These are phyloP conservation scores for Globisporangium cylindrosporum DNA, from an alignment of 352 stramenopile genomes.

Conservation along the genomic window DNA sequence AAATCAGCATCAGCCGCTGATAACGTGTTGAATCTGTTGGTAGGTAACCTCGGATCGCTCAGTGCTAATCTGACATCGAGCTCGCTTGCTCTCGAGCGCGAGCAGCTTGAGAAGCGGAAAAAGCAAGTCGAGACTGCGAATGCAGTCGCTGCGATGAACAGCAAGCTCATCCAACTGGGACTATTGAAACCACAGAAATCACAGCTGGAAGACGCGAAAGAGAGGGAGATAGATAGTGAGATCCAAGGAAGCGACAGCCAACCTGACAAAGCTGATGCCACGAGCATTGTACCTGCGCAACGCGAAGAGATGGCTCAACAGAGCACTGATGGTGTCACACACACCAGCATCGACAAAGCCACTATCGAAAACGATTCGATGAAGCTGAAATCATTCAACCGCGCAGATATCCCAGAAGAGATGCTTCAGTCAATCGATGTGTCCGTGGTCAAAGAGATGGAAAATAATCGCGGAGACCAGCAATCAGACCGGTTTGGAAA, in stretches of 20 bases:
- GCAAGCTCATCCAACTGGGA: constrained; percentile 54
- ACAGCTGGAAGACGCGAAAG: constrained; percentile 3
- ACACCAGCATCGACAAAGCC: background rate
- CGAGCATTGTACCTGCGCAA: background rate
- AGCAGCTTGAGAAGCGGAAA: constrained; percentile 66
- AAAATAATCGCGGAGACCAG: background rate
- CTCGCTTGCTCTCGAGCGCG: constrained; percentile 60
- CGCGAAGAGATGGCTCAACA: background rate
- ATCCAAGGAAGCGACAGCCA: background rate
- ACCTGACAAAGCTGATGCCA: background rate
- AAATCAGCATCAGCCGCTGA: constrained; percentile 4
- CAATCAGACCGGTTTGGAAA: background rate
- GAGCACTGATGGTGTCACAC: background rate
- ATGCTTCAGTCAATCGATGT: constrained; percentile 50
- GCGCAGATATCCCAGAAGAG: constrained; percentile 35
- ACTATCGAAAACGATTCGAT: background rate
- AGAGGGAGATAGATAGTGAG: background rate
- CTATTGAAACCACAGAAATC: constrained; percentile 35
- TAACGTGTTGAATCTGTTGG: constrained; percentile 31
- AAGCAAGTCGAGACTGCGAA: constrained; percentile 75
- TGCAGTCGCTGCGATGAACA: constrained; percentile 76
- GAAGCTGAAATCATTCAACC: background rate
- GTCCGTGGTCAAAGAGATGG: background rate
- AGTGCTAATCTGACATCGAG: constrained; percentile 2
- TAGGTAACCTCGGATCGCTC: constrained; percentile 21